Conservation (phyloP, 2,329 filamentous ascomycete genomes). For the Fusarium phyllophilum region DNA sequence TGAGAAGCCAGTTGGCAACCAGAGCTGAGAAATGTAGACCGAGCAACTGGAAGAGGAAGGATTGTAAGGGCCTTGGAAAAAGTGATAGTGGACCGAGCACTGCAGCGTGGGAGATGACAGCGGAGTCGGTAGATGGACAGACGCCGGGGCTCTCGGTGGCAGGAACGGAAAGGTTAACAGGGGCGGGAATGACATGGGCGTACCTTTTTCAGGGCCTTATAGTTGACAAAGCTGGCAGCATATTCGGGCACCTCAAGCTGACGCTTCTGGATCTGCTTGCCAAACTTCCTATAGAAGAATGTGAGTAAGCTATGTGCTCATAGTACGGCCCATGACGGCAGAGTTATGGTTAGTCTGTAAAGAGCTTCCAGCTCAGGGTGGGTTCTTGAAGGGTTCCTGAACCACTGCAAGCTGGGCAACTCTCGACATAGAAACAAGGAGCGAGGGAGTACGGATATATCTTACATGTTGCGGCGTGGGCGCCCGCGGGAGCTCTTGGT, state of each 20-base stretch:
- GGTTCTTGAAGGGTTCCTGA: slow-evolving; percentile 6
- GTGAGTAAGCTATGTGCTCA: slow-evolving; percentile 22
- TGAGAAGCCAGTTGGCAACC: slow-evolving; percentile 3
- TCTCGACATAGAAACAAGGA: slow-evolving; percentile 4
- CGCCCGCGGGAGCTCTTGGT: slow-evolving; percentile 39
- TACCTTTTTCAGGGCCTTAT: slow-evolving; percentile 99
- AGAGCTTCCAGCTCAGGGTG: background rate
- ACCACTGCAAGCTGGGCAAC: slow-evolving; percentile 1
- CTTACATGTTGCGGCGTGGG: slow-evolving; percentile 51
- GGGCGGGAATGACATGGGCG: slow-evolving; percentile 39
- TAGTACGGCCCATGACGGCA: background rate
- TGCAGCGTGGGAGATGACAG: slow-evolving; percentile 35
- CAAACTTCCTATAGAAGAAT: slow-evolving; percentile 84
- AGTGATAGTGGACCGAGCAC: slow-evolving; percentile 25
- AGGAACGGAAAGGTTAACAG: slow-evolving; percentile 33
- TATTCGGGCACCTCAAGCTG: slow-evolving; percentile 99
- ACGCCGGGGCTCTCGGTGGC: slow-evolving; percentile 30
- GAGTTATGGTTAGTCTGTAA: slow-evolving; percentile 1
- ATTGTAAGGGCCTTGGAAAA: slow-evolving; percentile 17
- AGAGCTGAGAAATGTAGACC: slow-evolving; percentile 12
- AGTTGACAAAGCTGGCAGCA: slow-evolving; percentile 98
- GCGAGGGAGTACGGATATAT: slow-evolving; percentile 15
- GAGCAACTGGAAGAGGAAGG: slow-evolving; percentile 6
- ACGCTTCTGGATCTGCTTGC: slow-evolving; percentile 98
- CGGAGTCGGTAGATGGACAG: slow-evolving; percentile 32